Evolutionary conservation across 805 yeast genomes (phyloP), one percentile per base, ranked within the genome.

Genomic region (Saccharomyces mikatae): DNA sequence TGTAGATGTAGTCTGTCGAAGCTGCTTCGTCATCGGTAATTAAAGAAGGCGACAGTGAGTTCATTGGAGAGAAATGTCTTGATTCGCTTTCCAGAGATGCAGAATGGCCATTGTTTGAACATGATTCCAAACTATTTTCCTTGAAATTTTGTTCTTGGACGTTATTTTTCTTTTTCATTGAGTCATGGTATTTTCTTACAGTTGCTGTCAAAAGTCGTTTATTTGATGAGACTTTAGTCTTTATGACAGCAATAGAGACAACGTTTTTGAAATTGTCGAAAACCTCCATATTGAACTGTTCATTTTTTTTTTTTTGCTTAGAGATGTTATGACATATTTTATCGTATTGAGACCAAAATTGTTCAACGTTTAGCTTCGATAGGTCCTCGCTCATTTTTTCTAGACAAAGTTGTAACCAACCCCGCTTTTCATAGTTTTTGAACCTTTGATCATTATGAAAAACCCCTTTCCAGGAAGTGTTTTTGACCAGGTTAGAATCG

Each of bases 191-290:
- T 22, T 57, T 50, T 8, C 28, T 31, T 11, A 67, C 48, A 4
- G 50, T 51, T 4, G 49, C 24, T 21, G 56, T 48, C 28, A 67
- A 50, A 24, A 30, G 11, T 6, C 30, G 49, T 50, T 66, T 60
- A 54, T 65, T 67, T 21, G 48, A 46, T 3, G 36, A 29, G 1
- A 67, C 59, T 46, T 57, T 60, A 9, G 64, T 56, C 51, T 56
- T 66, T 27, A 66, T 49, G 4, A 67, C 51, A 1, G 67, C 58
- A 50, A 65, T 58, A 1, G 65, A 56, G n/a, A 66, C 58, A 11
- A 63, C 56, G 49, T 63, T 61, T 52, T 60, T 65, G 46, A 54
- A 54, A 26, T 60, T 60, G 26, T 56, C 52, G 14, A 51, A 51
- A 22, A 56, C 10, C 11, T 29, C 26, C 44, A 36, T 36, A 9